Evolutionary conservation across 2,329 filamentous ascomycete species (phyloP).

Genomic region (Neofusicoccum ribis): DNA sequence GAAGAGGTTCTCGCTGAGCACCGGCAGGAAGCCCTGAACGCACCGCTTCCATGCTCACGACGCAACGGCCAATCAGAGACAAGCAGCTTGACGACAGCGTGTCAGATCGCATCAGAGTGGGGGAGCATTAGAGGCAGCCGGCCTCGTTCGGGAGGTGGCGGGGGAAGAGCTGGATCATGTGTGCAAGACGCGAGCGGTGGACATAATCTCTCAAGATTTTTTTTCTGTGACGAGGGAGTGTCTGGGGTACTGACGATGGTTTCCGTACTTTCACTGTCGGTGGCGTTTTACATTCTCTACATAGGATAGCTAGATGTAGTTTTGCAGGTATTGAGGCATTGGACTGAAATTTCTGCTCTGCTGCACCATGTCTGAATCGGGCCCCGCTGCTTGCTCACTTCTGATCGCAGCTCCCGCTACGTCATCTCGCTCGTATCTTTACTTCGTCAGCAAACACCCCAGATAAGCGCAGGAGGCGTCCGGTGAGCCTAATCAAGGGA

Average conservation of each 20-base stretch:
- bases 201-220: neutral
- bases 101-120: neutral
- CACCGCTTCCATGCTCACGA: neutral
- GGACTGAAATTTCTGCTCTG: no score
- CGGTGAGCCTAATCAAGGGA: neutral
- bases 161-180: neutral
- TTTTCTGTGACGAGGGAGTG: no score
- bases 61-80: no score
- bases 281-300: neutral
- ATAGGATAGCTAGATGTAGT: no score
- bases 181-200: neutral
- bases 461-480: neutral
- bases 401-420: no score
- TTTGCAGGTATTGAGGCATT: no score
- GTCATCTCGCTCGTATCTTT: neutral
- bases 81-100: neutral
- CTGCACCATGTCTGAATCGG: no score
- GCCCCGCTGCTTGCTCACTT: no score
- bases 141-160: neutral
- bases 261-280: neutral
- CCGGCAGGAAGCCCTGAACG: no score
- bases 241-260: neutral
- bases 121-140: neutral
- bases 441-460: neutral
- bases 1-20: neutral